Percentiles rank a stretch among this genome's conserved stretches.
Evolutionary conservation across 1,284 basidiomycete species (phyloP).

Genomic region (Apiotrichum porosum): DNA sequence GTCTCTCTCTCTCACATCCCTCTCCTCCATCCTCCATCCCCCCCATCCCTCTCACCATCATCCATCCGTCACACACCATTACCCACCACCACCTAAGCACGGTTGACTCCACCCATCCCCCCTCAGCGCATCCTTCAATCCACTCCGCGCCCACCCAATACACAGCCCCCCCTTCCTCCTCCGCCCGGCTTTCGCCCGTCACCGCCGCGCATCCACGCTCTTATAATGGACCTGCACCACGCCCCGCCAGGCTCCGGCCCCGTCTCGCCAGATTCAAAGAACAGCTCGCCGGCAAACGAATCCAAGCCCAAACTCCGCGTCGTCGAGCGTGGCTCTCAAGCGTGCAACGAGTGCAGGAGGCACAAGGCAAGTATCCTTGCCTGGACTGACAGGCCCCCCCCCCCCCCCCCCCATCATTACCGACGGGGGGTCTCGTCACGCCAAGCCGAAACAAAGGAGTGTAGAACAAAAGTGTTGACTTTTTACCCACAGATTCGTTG

Average conservation of each 20-base stretch:
- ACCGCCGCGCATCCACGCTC: not conserved
- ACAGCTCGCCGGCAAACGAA: constrained; percentile 9
- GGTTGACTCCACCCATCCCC: no score
- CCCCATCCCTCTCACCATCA: not conserved
- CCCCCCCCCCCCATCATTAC: not conserved
- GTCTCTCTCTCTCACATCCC: not conserved
- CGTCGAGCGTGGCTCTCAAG: constrained; percentile 30
- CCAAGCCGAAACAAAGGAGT: not conserved
- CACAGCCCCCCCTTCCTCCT: no score
- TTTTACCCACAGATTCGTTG: constrained; percentile 31
- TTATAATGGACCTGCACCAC: constrained; percentile 12
- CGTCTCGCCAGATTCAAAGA: constrained; percentile 11
- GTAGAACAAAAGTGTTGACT: no score
- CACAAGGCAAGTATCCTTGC: constrained; percentile 24
- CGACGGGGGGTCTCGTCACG: not conserved
- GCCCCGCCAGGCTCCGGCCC: not conserved
- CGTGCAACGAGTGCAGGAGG: constrained; percentile 32
- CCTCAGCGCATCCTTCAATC: no score
- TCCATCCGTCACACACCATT: not conserved
- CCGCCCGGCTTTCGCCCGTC: no score
- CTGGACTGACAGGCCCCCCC: no score
- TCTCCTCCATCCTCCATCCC: not conserved
- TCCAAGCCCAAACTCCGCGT: constrained; percentile 24
- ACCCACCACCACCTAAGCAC: not conserved
- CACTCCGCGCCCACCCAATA: no score